Percentiles rank a stretch among this genome's conserved stretches.
Evolutionary conservation across 331 rosid genomes (phyloP).

Genomic region (Arachis monticola): DNA sequence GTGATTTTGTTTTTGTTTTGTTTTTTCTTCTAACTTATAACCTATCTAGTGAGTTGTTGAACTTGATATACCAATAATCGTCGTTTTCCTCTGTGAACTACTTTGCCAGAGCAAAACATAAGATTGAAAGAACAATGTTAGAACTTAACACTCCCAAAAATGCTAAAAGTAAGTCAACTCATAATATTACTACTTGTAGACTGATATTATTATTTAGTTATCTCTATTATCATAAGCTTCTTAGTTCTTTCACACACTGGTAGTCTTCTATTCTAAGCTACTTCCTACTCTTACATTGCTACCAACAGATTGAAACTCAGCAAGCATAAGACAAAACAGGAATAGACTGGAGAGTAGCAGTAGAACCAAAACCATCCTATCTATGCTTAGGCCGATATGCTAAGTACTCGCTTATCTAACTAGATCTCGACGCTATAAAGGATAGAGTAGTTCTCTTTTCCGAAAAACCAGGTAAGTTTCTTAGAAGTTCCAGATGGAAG

Average conservation of each 20-base stretch:
- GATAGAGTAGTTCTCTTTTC: conserved; percentile 24
- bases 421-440: conserved; percentile 28
- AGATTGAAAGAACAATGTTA: conserved; percentile 5
- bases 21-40: background rate
- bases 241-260: conserved; percentile 6
- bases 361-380: conserved; percentile 38
- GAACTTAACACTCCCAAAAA: background rate
- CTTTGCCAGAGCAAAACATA: background rate
- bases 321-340: conserved; percentile 31
- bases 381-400: conserved; percentile 33
- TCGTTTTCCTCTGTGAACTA: background rate
- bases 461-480: conserved; percentile 32
- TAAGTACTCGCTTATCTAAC: conserved; percentile 14
- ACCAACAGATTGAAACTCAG: conserved; percentile 36
- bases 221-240: background rate
- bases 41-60: background rate
- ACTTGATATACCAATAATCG: background rate
- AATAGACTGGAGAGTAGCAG: conserved; percentile 22
- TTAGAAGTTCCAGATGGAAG: conserved; percentile 80
- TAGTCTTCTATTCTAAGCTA: conserved; percentile 28
- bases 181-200: conserved; percentile 20
- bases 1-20: background rate
- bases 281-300: conserved; percentile 38
- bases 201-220: conserved; percentile 4
- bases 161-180: conserved; percentile 26